phyloP scores from a whole-genome alignment of 169 alveolate species.

The Cryptosporidium andersoni region DNA sequence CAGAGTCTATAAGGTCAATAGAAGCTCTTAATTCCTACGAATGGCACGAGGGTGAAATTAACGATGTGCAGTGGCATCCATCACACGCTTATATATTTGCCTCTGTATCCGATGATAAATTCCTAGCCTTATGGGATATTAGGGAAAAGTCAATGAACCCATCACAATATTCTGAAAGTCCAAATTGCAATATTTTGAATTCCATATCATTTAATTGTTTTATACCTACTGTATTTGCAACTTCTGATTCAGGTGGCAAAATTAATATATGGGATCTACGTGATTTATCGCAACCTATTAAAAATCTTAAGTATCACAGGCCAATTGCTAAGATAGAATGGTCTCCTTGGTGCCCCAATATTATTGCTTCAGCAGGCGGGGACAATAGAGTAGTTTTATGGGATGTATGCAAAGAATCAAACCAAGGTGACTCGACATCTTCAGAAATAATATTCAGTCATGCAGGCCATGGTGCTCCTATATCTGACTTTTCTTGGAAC shows the following conservation, averaged over 20 bases:
- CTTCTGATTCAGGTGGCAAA: slow-evolving; percentile 80
- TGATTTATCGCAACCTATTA: slow-evolving; percentile 75
- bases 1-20: slow-evolving; percentile 32
- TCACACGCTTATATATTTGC: slow-evolving; percentile 76
- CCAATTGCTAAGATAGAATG: slow-evolving; percentile 63
- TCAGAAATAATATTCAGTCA: slow-evolving; percentile 76
- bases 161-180: slow-evolving; percentile 21
- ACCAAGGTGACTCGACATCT: slow-evolving; percentile 46
- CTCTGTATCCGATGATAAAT: slow-evolving; percentile 82
- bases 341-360: slow-evolving; percentile 79
- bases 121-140: slow-evolving; percentile 80
- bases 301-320: slow-evolving; percentile 78
- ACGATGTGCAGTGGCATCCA: slow-evolving; percentile 82
- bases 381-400: slow-evolving; percentile 84
- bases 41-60: slow-evolving; percentile 80
- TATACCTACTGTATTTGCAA: slow-evolving; percentile 77
- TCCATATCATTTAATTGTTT: slow-evolving; percentile 80
- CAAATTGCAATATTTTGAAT: slow-evolving; percentile 70
- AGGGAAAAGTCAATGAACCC: slow-evolving; percentile 47
- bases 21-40: slow-evolving; percentile 72
- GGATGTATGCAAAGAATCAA: slow-evolving; percentile 76
- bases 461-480: slow-evolving; percentile 83
- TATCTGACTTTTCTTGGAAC: slow-evolving; percentile 83
- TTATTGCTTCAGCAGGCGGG: slow-evolving; percentile 79
- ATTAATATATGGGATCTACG: slow-evolving; percentile 84